Evolutionary conservation across 306 rosid species (phyloP).

Genomic region (Spatholobus suberectus): DNA sequence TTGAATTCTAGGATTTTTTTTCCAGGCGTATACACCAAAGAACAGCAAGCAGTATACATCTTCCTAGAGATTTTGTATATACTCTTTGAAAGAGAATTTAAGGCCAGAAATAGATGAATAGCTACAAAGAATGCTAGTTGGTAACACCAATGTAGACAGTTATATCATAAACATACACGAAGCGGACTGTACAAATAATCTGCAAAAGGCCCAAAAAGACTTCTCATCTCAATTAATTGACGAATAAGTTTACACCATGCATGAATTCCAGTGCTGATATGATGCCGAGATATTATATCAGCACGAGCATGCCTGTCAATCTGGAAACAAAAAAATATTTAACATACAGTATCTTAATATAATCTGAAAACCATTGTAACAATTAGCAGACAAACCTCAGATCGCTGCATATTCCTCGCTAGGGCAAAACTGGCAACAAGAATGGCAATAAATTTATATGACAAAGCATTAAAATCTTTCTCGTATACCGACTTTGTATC

Average conservation of each 20-base stretch:
- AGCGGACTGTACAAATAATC: slow-evolving; percentile 72
- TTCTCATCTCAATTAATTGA: slow-evolving; percentile 83
- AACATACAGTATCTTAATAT: slow-evolving; percentile 43
- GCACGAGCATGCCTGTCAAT: slow-evolving; percentile 89
- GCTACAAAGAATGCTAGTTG: slow-evolving; percentile 39
- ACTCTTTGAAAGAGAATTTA: slow-evolving; percentile 21
- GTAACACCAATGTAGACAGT: slow-evolving; percentile 13
- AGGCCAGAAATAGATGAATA: slow-evolving; percentile 34
- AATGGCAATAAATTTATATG: slow-evolving; percentile 91
- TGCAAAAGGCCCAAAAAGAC: slow-evolving; percentile 86
- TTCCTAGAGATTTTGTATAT: not conserved
- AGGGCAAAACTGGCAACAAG: slow-evolving; percentile 97
- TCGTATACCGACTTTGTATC: slow-evolving; percentile 93
- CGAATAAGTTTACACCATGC: slow-evolving; percentile 94
- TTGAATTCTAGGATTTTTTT: not conserved
- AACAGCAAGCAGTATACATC: slow-evolving; percentile 17
- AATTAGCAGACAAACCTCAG: slow-evolving; percentile 73
- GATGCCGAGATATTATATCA: slow-evolving; percentile 66
- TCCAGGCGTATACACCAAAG: not conserved
- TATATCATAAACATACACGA: slow-evolving; percentile 71
- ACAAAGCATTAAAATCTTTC: slow-evolving; percentile 90
- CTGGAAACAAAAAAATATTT: slow-evolving; percentile 56
- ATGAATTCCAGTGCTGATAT: slow-evolving; percentile 67
- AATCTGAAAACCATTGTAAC: slow-evolving; percentile 29
- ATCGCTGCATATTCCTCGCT: slow-evolving; percentile 95